These are phyloP conservation scores for Metarhizium humberi DNA, from an alignment of 2,329 filamentous ascomycete species.

Conservation along the genomic window DNA sequence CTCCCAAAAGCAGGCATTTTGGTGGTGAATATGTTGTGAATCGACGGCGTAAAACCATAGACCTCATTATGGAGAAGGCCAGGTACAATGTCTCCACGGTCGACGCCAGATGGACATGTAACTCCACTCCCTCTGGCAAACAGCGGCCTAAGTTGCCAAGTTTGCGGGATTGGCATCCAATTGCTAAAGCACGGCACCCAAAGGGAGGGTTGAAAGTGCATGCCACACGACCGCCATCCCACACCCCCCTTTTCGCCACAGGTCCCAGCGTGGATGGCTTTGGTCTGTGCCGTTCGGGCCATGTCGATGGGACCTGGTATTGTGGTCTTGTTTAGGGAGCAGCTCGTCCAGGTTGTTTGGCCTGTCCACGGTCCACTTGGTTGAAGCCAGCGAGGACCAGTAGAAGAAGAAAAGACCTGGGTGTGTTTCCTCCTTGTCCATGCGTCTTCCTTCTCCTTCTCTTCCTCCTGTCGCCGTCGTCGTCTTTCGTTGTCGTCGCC, in stretches of 20 bases:
- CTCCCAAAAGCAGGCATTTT: too few species aligned
- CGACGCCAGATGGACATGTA: not conserved
- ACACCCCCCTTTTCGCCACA: not conserved
- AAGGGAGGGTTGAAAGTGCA: slow-evolving; percentile 1
- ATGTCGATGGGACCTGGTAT: slow-evolving; percentile 2
- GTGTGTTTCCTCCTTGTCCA: slow-evolving; percentile 1
- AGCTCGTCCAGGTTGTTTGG: slow-evolving; percentile 1
- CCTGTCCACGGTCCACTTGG: slow-evolving; percentile 7
- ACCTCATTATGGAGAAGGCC: not conserved
- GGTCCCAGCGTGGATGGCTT: not conserved
- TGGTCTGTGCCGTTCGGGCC: slow-evolving; percentile 1
- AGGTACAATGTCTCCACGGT: not conserved
- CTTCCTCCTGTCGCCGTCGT: slow-evolving; percentile 15
- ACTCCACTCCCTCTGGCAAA: not conserved
- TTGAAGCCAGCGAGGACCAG: not conserved
- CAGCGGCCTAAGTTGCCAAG: not conserved
- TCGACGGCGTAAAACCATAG: not conserved
- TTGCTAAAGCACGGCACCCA: not conserved
- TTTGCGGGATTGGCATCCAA: not conserved
- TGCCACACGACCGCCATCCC: not conserved
- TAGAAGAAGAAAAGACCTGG: slow-evolving; percentile 4
- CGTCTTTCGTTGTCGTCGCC: slow-evolving; percentile 16
- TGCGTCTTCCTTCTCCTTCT: slow-evolving; percentile 15
- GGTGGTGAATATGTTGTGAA: not conserved
- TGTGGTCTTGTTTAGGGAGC: not conserved